Percentiles rank a stretch among this genome's conserved stretches.
These are phyloP conservation scores for Schizothecium vesticola DNA, from an alignment of 495 filamentous ascomycete species.

Conservation along the genomic window DNA sequence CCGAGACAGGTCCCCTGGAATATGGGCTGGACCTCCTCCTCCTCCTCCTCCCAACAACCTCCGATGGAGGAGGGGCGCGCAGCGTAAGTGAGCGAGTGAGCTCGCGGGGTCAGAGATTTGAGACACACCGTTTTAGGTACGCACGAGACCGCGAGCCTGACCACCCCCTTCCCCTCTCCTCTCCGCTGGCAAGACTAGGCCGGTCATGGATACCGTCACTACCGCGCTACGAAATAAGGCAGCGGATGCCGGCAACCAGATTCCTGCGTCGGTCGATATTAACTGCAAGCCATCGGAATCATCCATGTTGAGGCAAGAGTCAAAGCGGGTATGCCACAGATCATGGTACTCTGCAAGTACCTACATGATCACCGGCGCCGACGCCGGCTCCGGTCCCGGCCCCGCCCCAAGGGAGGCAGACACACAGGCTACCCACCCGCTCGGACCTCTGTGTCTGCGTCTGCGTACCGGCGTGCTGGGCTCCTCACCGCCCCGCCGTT, in stretches of 20 bases:
- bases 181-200: not conserved
- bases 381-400: not conserved
- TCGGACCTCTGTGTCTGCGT: not conserved
- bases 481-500: not conserved
- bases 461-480: not conserved
- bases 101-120: not conserved
- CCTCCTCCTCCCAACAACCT: no score
- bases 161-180: not conserved
- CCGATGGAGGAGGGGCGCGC: no score
- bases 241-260: not conserved
- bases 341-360: no score
- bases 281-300: not conserved
- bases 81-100: not conserved
- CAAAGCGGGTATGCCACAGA: no score
- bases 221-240: slow-evolving; percentile 10
- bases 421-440: not conserved
- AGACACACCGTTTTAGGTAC: not conserved
- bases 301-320: not conserved
- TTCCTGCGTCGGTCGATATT: not conserved
- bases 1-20: not conserved
- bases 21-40: no score
- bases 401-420: not conserved
- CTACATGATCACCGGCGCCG: not conserved
- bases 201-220: not conserved
- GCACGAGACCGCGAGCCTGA: not conserved